Evolutionary conservation across 2,329 filamentous ascomycete species (phyloP), one percentile per base, ranked within the genome.

Genomic region (Xylaria sp.): DNA sequence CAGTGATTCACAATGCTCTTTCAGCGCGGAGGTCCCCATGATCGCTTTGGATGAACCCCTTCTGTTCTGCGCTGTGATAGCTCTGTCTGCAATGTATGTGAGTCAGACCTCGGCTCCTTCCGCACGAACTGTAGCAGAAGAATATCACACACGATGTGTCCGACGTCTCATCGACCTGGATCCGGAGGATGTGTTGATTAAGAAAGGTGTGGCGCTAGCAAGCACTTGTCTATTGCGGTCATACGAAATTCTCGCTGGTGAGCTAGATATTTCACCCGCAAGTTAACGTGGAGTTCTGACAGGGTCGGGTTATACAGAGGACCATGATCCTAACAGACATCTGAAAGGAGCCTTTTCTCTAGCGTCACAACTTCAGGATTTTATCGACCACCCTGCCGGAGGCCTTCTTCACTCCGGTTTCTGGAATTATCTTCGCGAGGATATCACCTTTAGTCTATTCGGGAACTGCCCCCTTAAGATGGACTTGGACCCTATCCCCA

Each of bases 391-490:
- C 0, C 46, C 72, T 1, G 70, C 72, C 0, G 66, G 74, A 2
- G 76, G 77, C 0, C 70, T 85, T 0, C 68, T 80, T 1, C 76
- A 77, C 3, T 80, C 83, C 0, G 83, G 83, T 0, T 83, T 83
- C 63, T 86, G 83, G 84, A 86, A 86, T 66, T 85, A 85, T 61
- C 77, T 86, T 0, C 79, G 84, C 0, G 83, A 86, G 72, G 83
- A 86, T 43, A 85, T 86, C n/a, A 85, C 84, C 0, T 83, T 85
- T n/a, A 83, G 83, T n/a, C 72, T 86, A 0, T 84, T 83, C 46
- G 76, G 81, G 43, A 72, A 76, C 6, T 81, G 80, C 25, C 77
- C 77, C 0, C 70, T 84, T 0, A 83, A 83, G 68, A 83, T 84
- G 63, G 75, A 81, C 20, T 60, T 82, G 13, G 55, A 75, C 13